Percentiles rank a stretch among this genome's conserved stretches.
phyloP scores from a whole-genome alignment of 768 basidiomycete species.

The Amanita exitialis region DNA sequence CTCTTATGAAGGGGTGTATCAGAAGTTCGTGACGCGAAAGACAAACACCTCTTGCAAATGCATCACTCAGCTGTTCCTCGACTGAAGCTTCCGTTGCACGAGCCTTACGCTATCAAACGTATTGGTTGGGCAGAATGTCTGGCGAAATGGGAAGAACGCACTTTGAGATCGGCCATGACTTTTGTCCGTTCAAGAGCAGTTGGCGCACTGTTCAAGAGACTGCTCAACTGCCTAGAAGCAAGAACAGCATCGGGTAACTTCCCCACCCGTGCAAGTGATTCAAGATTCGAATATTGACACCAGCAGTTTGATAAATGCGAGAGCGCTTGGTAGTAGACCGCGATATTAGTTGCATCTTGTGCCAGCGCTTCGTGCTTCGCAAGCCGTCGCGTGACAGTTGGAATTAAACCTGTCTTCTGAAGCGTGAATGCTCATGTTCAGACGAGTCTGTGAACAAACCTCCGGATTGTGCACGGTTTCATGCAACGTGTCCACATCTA shows the following conservation, averaged over 20 bases:
- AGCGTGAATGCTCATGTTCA: not conserved
- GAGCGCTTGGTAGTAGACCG: constrained; percentile 38
- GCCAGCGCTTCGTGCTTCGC: constrained; percentile 51
- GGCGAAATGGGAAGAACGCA: constrained; percentile 20
- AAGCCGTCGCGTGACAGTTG: constrained; percentile 44
- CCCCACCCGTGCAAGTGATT: constrained; percentile 40
- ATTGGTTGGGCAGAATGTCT: not conserved
- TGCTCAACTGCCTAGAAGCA: constrained; percentile 30
- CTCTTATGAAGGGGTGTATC: constrained; percentile 42
- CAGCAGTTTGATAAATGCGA: constrained; percentile 46
- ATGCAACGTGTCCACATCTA: constrained; percentile 42
- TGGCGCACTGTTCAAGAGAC: constrained; percentile 37
- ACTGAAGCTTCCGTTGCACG: constrained; percentile 44
- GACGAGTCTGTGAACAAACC: constrained; percentile 26
- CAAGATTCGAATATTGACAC: constrained; percentile 32
- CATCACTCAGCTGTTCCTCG: constrained; percentile 66
- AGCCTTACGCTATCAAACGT: constrained; percentile 36
- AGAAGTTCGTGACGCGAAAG: constrained; percentile 39
- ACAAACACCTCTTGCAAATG: constrained; percentile 48
- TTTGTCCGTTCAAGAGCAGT: constrained; percentile 37
- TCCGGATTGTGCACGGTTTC: constrained; percentile 45
- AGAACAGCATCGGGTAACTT: constrained; percentile 54
- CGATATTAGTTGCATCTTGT: constrained; percentile 51
- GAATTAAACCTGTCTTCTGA: constrained; percentile 57
- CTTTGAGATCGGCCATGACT: constrained; percentile 51